Evolutionary conservation across 2,329 filamentous ascomycete genomes (phyloP).

Genomic region (Exophiala phaeomuriformis): DNA sequence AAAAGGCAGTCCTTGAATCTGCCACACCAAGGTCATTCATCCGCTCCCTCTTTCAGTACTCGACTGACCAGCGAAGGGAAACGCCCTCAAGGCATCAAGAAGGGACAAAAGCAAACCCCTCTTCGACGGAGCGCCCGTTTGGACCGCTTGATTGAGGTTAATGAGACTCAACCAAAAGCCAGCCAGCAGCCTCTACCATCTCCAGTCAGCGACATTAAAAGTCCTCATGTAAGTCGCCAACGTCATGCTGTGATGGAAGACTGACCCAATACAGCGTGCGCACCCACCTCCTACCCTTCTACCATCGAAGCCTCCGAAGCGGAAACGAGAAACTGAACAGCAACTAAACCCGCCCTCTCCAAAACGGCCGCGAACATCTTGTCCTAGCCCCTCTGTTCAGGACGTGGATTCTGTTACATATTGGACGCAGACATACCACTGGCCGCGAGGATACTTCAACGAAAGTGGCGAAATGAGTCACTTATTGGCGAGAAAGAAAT

Average conservation of each 20-base stretch:
- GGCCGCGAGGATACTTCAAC: constrained; percentile 30
- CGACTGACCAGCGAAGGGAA: constrained; percentile 6
- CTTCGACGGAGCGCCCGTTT: constrained; percentile 10
- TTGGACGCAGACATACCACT: constrained; percentile 26
- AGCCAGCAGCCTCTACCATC: constrained; percentile 9
- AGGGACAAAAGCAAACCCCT: constrained; percentile 10
- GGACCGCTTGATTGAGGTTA: constrained; percentile 5
- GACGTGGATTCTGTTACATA: constrained; percentile 28
- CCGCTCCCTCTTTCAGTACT: constrained; percentile 5
- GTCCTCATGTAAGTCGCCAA: constrained; percentile 8
- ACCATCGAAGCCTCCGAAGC: constrained; percentile 9
- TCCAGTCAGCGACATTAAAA: constrained; percentile 11
- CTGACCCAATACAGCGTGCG: constrained; percentile 6
- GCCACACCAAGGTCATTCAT: constrained; percentile 6
- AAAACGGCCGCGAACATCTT: constrained; percentile 12
- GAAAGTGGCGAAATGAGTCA: constrained; percentile 27
- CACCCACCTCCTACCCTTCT: constrained; percentile 6
- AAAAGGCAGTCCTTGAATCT: constrained; percentile 1
- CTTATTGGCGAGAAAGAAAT: constrained; percentile 30
- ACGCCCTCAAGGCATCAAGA: constrained; percentile 9
- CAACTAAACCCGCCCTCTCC: constrained; percentile 8
- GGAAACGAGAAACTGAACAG: constrained; percentile 12
- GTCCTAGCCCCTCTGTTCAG: constrained; percentile 8
- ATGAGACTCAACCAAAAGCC: constrained; percentile 8
- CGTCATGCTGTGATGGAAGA: constrained; percentile 4